Base-by-base conservation (phyloP, 2,329 filamentous ascomycete species). In the Colletotrichum gigasporum region DNA sequence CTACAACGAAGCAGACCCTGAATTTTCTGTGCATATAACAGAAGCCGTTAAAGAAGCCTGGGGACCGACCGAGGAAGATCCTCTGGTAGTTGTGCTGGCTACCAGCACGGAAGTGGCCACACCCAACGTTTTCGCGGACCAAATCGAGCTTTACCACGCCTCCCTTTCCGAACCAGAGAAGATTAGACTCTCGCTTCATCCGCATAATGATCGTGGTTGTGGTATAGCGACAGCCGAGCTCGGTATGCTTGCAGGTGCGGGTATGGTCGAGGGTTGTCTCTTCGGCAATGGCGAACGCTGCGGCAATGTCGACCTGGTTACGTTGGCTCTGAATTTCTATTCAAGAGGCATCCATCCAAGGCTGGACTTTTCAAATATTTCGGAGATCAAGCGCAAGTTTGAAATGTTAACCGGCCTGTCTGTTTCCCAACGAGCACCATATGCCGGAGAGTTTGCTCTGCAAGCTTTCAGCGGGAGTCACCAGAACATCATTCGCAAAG, bases 21-120 rank as follows among this genome's bases (percentile, higher is more conserved):
- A 39, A 8, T 58, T 58, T 12, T 32, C 44, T 7, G 22, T 58
- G 5, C n/a, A 42, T 11, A 51, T 58, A 2, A 39, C 34, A 7
- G 42, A 51, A 11, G 55, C 55, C 16, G 55, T 58, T n/a, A 58
- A 58, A 22, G 55, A 58, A 24, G 42, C 55, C 16, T 55, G 51
- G 51, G 42, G 32, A 5, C 22, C 54, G 16, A 57, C 41, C 18
- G 24, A 9, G 4, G 42, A 39, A 22, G 14, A 39, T 9, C 55
- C 55, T 3, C 5, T 51, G 14, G 11, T 51, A 22, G 32, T 22
- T 5, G 45, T 50, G 6, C 44, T 58, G 11, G 44, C 55, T 7
- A 42, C 55, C 26, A 51, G 44, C 26, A 51, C 45, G 8, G 55
- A 58, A 16, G 45, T 58, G 11, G 32, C 55, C 22, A 51, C 34